Percentiles rank a stretch among this genome's conserved stretches.
These are phyloP conservation scores for Candida ipomoeae DNA, from an alignment of 805 yeast genomes.

Conservation along the genomic window DNA sequence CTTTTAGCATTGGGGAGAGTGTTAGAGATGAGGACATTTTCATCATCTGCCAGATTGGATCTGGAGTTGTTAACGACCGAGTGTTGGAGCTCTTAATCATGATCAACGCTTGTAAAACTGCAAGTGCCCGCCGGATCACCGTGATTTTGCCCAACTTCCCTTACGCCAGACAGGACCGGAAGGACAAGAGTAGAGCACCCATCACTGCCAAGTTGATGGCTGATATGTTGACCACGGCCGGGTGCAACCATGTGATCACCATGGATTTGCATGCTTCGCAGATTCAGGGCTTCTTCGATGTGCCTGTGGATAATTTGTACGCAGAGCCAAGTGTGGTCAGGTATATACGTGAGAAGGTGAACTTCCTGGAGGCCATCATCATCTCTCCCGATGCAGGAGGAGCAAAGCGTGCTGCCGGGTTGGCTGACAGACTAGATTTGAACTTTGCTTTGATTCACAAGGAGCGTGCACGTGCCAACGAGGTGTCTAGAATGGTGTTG, in stretches of 20 bases:
- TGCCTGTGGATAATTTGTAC: constrained; percentile 79
- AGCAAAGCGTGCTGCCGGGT: constrained; percentile 82
- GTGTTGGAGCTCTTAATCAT: constrained; percentile 70
- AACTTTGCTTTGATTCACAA: constrained; percentile 83
- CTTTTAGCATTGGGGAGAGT: constrained; percentile 74
- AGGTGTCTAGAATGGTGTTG: constrained; percentile 77
- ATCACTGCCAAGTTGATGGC: constrained; percentile 84
- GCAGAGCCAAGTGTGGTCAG: constrained; percentile 80
- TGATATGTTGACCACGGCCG: constrained; percentile 76
- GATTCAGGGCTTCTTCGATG: constrained; percentile 80
- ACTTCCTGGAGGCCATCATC: constrained; percentile 60
- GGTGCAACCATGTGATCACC: constrained; percentile 81
- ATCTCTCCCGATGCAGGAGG: constrained; percentile 91
- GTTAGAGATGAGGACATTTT: constrained; percentile 82
- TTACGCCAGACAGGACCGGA: constrained; percentile 85
- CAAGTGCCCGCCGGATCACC: constrained; percentile 77
- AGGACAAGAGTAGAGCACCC: constrained; percentile 82
- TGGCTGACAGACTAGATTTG: constrained; percentile 74
- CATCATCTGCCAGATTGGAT: constrained; percentile 74
- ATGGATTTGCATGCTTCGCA: constrained; percentile 89
- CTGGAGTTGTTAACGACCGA: constrained; percentile 70
- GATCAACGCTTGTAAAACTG: constrained; percentile 79
- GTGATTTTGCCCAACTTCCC: constrained; percentile 82
- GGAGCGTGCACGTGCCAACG: constrained; percentile 80
- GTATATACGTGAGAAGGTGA: constrained; percentile 62